Base-by-base conservation (phyloP, 208 protist genomes). In the Acanthamoeba polyphaga region DNA sequence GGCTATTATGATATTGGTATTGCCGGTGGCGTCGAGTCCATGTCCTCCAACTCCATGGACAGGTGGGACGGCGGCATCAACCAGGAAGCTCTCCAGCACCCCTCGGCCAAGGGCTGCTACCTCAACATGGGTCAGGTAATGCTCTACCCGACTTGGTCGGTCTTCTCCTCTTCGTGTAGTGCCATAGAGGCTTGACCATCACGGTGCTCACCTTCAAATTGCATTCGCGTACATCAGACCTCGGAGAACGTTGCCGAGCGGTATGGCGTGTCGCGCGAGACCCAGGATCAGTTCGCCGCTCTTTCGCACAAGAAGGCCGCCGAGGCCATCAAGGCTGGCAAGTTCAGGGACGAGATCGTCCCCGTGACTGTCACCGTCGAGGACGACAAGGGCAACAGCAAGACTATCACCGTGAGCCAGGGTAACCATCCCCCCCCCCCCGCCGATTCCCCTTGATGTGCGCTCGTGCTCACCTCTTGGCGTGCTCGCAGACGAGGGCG, bases 231-330 rank as follows among this genome's bases (percentile, higher is more conserved):
- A 91, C 68, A 3, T 87, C 91, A 96, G 80, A 97, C 96, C 0
- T 95, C 92, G 3, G 96, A 97, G 64, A 97, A 97, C 43, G 96
- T 97, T 60, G 96, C 96, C 3, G 92, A 95, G 46, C 46, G 91
- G n/a, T 97, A 84, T 70, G 97, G 95, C 62, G 92, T 98, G 15
- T 94, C 94, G 17, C 84, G 97, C 51, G 51, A 95, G 19, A 95
- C 95, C 29, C 96, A 98, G 95, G 98, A 97, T 82, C 76, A 95
- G 62, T 74, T 94, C 55, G 89, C 89, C 15, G 46, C 55, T 19
- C 70, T 82, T n/a, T 98, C 98, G 17, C 97, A 98, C 70, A 95
- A 94, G 32, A 95, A 94, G 32, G 96, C 96, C 38, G 92, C 93
- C 62, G 76, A 93, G 27, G 97, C 98, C 15, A 90, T 94, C 58